Evolutionary conservation across 2,329 filamentous ascomycete species (phyloP), one percentile per base, ranked within the genome.

Genomic region (Colletotrichum sp.): DNA sequence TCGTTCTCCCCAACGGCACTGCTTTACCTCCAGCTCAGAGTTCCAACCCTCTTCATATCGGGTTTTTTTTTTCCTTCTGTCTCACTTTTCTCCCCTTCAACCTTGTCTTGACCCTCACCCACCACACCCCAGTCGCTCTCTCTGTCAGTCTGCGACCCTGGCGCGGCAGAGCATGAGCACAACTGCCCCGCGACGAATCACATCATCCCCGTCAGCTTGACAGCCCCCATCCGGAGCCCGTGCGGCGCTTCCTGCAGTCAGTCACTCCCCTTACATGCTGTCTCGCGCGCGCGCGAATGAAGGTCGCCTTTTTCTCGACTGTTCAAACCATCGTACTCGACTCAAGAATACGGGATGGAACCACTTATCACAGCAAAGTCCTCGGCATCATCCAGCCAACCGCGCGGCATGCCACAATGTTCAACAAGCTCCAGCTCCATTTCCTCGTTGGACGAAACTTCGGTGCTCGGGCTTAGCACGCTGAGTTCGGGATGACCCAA

Each of bases 101-200:
- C 21, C 72, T 49, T 26, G 44, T 52, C 12, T 32, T 60, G 13
- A 24, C 32, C 68, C 36, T 44, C 26, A 16, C 32, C 32, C 66
- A 16, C 16, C 21, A 55, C 30, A 55, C n/a, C 72, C 63, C 39
- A 32, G 64, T 34, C 69, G 16, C 32, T 63, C 73, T 68, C 64
- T 64, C 57, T 65, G 57, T 68, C 64, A 68, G 39, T 68, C 28
- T 76, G 73, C 73, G 15, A 72, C 73, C 69, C 73, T 73, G 73
- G 57, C 69, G 57, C 64, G 57, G 70, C 36, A 68, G 9, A 24
- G 68, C 64, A 21, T 65, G 68, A 62, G 57, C 64, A 21, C 39
- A 55, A 44, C 18, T 36, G 18, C 26, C 63, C 26, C 30, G 30
- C 24, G 44, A 30, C 69, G 30, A 76, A 76, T 76, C 63, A 68